Evolutionary conservation across 176 grass and related monocot genomes (phyloP), one percentile per base, ranked within the genome.

Genomic region (Oryza longistaminata): DNA sequence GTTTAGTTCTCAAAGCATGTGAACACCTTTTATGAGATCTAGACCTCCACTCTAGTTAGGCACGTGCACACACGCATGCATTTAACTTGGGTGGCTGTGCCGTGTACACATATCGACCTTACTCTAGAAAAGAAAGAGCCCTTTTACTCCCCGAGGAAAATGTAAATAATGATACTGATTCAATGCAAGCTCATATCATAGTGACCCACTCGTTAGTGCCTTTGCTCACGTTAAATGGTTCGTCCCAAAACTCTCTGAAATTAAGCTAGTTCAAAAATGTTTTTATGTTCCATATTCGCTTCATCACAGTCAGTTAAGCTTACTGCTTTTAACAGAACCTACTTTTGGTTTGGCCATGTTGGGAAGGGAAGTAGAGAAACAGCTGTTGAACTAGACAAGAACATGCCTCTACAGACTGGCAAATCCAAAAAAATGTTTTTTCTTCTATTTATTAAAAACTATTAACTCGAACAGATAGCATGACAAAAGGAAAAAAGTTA

Each of bases 211-310:
- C 42, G 29, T 83, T 77, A 11, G 9, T 88, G 11, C 39, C 7
- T 37, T 45, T 66, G 58, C 42, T 45, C 31, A 37, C 2, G 24
- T 64, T 8, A 70, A 79, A 80, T 74, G 9, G 46, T 66, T 17
- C 19, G 3, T 73, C 29, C 53, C 44, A 86, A 49, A 80, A 74
- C 17, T 37, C 45, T 43, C 52, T 19, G 13, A 45, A 6, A 86
- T 86, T 12, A 53, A 27, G 55, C 40, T 65, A 79, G 62, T 68
- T 25, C 44, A 68, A 43, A 79, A 71, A 75, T 42, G 26, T 27
- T 33, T 71, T 19, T 52, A 52, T 49, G 19, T 50, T 25, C 61
- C 9, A 26, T 26, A 15, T 19, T 6, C 15, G 31, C 70, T 42
- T 66, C 24, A 12, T 25, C 37, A 82, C 19, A 19, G 67, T 67